phyloP scores from a whole-genome alignment of 75 land plant genomes.

The Picea glauca region DNA sequence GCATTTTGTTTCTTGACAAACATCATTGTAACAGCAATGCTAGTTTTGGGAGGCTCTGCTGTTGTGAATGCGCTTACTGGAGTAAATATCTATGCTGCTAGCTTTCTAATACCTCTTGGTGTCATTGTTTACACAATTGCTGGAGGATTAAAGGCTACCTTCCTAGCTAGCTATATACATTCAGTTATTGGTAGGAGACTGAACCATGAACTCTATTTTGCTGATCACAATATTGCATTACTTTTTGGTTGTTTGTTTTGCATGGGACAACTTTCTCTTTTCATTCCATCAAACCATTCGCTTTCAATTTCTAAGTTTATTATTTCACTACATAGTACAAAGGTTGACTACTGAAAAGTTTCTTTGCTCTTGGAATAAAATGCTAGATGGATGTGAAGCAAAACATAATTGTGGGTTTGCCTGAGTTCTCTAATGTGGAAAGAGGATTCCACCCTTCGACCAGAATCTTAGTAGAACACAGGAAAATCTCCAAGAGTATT shows the following conservation, averaged over 20 bases:
- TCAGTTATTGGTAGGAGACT: slow-evolving; percentile 72
- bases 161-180: slow-evolving; percentile 94
- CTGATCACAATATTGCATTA: no score
- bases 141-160: slow-evolving; percentile 96
- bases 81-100: slow-evolving; percentile 87
- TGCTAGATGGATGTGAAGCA: background rate
- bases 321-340: background rate
- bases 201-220: no score
- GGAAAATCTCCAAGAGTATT: background rate
- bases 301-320: background rate
- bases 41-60: slow-evolving; percentile 95
- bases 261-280: background rate
- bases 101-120: slow-evolving; percentile 92
- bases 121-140: slow-evolving; percentile 91
- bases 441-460: background rate
- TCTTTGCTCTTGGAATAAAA: background rate
- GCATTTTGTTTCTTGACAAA: slow-evolving; percentile 92
- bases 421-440: background rate
- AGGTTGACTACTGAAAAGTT: background rate
- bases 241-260: background rate
- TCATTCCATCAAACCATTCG: background rate
- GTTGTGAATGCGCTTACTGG: slow-evolving; percentile 97
- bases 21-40: slow-evolving; percentile 98
- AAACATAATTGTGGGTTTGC: background rate
- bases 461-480: background rate